These are phyloP conservation scores for Dendrobium officinale DNA, from an alignment of 106 monocot species.

Conservation along the genomic window DNA sequence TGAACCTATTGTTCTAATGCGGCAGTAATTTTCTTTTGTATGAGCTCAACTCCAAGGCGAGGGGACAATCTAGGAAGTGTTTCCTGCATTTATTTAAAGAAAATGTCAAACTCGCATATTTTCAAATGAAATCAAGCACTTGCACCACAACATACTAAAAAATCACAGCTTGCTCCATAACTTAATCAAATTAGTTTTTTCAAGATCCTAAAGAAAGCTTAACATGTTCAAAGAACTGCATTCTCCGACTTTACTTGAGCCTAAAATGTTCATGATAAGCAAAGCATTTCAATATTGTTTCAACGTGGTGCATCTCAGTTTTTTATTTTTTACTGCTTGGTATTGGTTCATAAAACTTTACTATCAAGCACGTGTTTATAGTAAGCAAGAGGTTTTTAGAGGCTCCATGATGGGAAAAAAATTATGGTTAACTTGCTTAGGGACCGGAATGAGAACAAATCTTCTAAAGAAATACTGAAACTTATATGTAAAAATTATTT, in stretches of 20 bases:
- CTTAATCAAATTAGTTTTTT: neutral
- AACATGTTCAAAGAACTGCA: neutral
- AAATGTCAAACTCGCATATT: neutral
- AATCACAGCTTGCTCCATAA: neutral
- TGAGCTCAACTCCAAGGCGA: constrained; percentile 71
- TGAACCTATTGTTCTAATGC: constrained; percentile 41
- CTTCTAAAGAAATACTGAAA: no score
- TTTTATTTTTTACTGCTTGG: no score
- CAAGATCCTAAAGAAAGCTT: neutral
- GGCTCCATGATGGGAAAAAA: no score
- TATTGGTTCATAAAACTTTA: no score
- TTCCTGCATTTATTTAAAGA: constrained; percentile 40
- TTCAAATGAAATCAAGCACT: neutral
- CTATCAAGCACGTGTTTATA: no score
- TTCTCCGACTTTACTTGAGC: neutral
- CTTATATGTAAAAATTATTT: no score
- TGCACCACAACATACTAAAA: neutral
- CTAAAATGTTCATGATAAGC: neutral
- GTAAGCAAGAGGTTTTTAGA: no score
- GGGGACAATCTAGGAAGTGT: constrained; percentile 82
- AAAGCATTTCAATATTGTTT: neutral
- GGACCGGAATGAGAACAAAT: no score
- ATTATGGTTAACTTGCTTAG: no score
- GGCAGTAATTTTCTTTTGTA: constrained; percentile 73
- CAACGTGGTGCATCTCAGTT: no score